phyloP scores from a whole-genome alignment of 495 filamentous ascomycete genomes.

The Schizothecium vesticola region DNA sequence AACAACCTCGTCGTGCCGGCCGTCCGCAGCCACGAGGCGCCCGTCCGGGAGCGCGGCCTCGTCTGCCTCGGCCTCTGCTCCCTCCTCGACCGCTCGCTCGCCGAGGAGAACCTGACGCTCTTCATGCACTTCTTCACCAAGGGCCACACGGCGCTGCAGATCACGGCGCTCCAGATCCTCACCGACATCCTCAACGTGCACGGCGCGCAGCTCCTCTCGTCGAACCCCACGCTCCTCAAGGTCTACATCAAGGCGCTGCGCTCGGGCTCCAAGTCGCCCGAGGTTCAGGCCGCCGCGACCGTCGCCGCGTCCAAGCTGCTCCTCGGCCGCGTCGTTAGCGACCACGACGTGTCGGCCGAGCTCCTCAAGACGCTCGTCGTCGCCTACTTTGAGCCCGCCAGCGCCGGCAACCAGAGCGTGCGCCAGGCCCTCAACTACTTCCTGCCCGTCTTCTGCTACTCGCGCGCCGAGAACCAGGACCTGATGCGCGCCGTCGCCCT shows the following conservation, averaged over 20 bases:
- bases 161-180: constrained; percentile 85
- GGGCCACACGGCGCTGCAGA: constrained; percentile 83
- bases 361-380: constrained; percentile 77
- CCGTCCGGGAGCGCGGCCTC: constrained; percentile 84
- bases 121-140: constrained; percentile 96
- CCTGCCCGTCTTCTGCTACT: constrained; percentile 91
- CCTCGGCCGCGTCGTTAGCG: constrained; percentile 62
- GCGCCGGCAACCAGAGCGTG: constrained; percentile 75
- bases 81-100: constrained; percentile 83
- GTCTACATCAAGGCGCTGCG: constrained; percentile 72
- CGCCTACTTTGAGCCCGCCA: constrained; percentile 87
- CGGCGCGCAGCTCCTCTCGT: constrained; percentile 62
- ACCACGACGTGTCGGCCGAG: constrained; percentile 52
- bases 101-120: constrained; percentile 85
- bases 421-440: constrained; percentile 91
- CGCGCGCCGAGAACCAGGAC: constrained; percentile 68
- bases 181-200: constrained; percentile 88
- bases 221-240: constrained; percentile 62
- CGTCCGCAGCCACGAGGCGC: constrained; percentile 85
- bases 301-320: constrained; percentile 81
- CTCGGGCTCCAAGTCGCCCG: constrained; percentile 57
- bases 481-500: constrained; percentile 69
- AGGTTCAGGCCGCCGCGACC: constrained; percentile 77
- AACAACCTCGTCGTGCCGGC: constrained; percentile 96
- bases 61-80: constrained; percentile 86